A percentile compares a stretch with the other conserved stretches of the same genome.
Evolutionary conservation across 78 protist species (phyloP).

Genomic region (Dictyostelium intermedium): DNA sequence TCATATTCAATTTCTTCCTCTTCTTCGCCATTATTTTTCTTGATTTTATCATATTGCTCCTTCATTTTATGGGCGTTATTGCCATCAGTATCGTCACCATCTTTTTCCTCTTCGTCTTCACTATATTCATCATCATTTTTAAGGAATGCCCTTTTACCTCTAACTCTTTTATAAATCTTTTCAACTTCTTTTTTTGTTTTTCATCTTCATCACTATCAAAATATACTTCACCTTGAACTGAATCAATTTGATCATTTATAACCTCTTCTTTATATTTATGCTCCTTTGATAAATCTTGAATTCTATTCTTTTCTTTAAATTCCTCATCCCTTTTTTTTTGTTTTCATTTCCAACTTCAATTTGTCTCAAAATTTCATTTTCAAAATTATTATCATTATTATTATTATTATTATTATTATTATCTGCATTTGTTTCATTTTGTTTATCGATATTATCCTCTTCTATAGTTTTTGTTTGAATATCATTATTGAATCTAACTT

Average conservation of each 20-base stretch:
- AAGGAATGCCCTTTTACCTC: neutral
- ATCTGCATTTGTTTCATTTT: neutral
- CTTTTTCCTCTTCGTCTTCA: neutral
- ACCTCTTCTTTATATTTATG: neutral
- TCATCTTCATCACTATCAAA: slow-evolving; percentile 13
- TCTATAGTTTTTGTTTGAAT: neutral
- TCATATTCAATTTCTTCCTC: neutral
- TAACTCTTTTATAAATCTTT: neutral
- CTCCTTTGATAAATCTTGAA: neutral
- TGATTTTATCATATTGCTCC: neutral
- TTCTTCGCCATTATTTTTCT: neutral
- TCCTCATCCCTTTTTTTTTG: slow-evolving; percentile 5
- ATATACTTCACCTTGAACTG: slow-evolving; percentile 27
- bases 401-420: neutral
- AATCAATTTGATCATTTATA: neutral
- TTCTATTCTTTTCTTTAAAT: neutral
- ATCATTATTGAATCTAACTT: neutral
- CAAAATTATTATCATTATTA: neutral
- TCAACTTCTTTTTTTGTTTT: neutral
- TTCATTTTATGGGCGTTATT: too few species aligned
- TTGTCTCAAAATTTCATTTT: neutral
- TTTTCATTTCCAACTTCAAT: slow-evolving; percentile 18
- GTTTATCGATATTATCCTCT: neutral
- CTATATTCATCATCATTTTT: neutral
- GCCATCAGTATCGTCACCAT: too few species aligned